Conservation (phyloP, 331 rosid species). For the Arachis monticola region DNA sequence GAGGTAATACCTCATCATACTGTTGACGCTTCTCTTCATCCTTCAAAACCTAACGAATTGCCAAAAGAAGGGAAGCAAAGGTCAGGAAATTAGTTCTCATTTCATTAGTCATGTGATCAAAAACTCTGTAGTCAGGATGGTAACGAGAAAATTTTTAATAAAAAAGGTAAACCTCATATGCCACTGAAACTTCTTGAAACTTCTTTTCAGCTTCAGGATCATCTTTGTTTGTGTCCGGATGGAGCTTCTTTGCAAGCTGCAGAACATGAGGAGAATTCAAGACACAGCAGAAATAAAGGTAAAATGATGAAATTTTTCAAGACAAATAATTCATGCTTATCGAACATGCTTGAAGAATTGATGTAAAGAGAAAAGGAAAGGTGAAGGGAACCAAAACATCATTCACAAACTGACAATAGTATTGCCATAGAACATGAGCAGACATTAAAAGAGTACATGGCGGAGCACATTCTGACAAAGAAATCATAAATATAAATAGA, state of each 20-base stretch:
- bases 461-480: conserved; percentile 4
- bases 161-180: conserved; percentile 71
- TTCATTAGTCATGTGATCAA: conserved; percentile 12
- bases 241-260: conserved; percentile 92
- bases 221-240: conserved; percentile 89
- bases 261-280: conserved; percentile 23
- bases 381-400: not conserved
- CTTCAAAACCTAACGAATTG: conserved; percentile 68
- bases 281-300: not conserved
- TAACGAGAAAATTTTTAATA: not conserved
- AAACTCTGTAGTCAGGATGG: not conserved
- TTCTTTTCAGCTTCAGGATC: conserved; percentile 90
- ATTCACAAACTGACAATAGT: conserved; percentile 6
- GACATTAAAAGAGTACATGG: not conserved
- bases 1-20: conserved; percentile 73
- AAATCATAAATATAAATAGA: conserved; percentile 1
- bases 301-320: not conserved
- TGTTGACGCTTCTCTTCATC: conserved; percentile 79
- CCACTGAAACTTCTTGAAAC: conserved; percentile 89
- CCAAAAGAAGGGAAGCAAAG: conserved; percentile 22
- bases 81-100: not conserved
- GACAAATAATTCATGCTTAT: conserved; percentile 3
- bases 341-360: conserved; percentile 15
- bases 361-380: conserved; percentile 18
- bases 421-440: not conserved